Percentiles rank a stretch among this genome's conserved stretches.
Conservation (phyloP, 495 filamentous ascomycete genomes). For the Tuber aestivum region DNA sequence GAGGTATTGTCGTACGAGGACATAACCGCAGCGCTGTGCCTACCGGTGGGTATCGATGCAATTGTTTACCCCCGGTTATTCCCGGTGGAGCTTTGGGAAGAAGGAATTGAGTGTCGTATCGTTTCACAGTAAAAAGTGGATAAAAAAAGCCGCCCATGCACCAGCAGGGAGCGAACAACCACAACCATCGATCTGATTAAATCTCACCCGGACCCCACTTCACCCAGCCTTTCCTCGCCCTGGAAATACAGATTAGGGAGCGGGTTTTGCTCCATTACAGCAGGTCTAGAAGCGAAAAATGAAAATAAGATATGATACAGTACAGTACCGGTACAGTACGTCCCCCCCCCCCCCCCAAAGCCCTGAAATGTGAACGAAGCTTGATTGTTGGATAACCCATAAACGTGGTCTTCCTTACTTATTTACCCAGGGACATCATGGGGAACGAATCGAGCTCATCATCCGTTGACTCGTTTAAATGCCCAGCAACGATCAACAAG, state of each 20-base stretch:
- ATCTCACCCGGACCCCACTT: neutral
- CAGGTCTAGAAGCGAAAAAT: neutral
- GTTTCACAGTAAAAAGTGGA: neutral
- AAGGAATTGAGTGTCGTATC: neutral
- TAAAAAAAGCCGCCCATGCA: neutral
- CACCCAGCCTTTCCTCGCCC: neutral
- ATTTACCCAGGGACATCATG: neutral
- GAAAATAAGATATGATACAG: neutral
- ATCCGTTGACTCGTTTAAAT: neutral
- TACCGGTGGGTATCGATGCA: neutral
- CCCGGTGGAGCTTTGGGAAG: neutral
- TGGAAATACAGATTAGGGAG: neutral
- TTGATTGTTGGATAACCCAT: neutral
- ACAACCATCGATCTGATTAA: neutral
- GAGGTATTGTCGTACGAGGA: neutral
- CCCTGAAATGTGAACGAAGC: neutral
- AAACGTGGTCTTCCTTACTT: neutral
- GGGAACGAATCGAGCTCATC: neutral
- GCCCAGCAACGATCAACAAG: neutral
- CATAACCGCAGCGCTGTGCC: neutral
- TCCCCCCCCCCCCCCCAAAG: neutral
- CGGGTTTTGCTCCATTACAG: neutral
- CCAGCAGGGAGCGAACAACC: neutral
- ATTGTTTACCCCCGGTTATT: neutral
- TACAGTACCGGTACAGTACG: neutral